Conservation (phyloP, 1,139 yeast genomes). For the Kodamaea plutei region DNA sequence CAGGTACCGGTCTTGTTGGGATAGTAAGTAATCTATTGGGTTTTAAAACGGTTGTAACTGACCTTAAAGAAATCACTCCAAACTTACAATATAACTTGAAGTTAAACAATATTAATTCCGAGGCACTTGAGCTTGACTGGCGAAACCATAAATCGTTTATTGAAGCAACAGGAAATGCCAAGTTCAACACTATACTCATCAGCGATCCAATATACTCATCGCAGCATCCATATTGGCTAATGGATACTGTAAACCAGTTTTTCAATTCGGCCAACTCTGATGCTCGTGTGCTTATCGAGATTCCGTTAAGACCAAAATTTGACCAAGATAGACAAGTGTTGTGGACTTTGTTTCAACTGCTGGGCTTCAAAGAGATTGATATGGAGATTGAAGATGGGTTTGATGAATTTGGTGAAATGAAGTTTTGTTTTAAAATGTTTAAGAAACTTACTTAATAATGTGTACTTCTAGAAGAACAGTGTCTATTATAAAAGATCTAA, state of each 20-base stretch:
- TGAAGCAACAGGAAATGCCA: constrained; percentile 16
- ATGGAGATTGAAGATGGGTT: constrained; percentile 51
- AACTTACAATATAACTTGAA: constrained; percentile 59
- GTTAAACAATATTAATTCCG: constrained; percentile 38
- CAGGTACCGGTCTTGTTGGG: constrained; percentile 93
- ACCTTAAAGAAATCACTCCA: constrained; percentile 69
- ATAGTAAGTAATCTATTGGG: constrained; percentile 56
- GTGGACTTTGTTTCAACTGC: constrained; percentile 48
- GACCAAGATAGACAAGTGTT: constrained; percentile 59
- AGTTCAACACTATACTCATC: constrained; percentile 58
- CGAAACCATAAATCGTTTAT: constrained; percentile 46
- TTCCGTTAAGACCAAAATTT: constrained; percentile 69
- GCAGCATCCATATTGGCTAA: constrained; percentile 73
- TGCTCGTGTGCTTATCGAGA: constrained; percentile 58
- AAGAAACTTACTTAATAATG: constrained; percentile 2
- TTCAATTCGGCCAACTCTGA: constrained; percentile 28
- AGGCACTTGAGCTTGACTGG: constrained; percentile 69
- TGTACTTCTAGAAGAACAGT: too few species aligned
- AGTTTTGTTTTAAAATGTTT: constrained; percentile 53
- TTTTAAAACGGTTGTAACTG: constrained; percentile 59
- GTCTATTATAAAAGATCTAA: too few species aligned
- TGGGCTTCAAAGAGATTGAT: constrained; percentile 24
- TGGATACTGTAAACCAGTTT: constrained; percentile 47
- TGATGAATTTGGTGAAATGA: constrained; percentile 82
- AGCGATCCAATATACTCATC: constrained; percentile 89